These are phyloP conservation scores for Laburnicola sp. DNA, from an alignment of 2,329 filamentous ascomycete species.

Conservation along the genomic window DNA sequence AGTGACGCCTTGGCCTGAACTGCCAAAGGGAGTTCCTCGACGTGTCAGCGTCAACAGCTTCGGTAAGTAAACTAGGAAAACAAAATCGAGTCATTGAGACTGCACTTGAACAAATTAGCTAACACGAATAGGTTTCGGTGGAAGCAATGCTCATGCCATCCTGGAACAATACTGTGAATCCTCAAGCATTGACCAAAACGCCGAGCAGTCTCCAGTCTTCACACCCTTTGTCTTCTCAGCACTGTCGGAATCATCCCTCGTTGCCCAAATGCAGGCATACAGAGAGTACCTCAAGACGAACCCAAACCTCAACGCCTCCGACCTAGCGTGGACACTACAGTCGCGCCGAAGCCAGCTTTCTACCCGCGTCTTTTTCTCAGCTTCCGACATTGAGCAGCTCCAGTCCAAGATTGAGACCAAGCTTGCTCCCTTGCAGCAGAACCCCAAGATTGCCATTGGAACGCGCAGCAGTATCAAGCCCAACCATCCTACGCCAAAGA, in stretches of 20 bases:
- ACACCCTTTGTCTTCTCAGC: neutral
- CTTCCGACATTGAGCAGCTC: neutral
- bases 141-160: conserved; percentile 14
- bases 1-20: conserved; percentile 11
- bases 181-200: neutral
- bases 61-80: neutral
- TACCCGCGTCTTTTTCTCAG: neutral
- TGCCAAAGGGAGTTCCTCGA: neutral
- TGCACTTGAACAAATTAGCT: too few relatives aligned
- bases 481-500: neutral
- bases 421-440: neutral
- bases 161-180: conserved; percentile 6
- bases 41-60: conserved; percentile 9
- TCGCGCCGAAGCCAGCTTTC: neutral
- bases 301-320: neutral
- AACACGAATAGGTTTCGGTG: neutral
- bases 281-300: neutral
- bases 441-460: neutral
- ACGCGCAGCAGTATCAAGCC: neutral
- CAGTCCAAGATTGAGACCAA: too few relatives aligned
- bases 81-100: too few relatives aligned
- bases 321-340: neutral
- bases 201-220: neutral
- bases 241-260: neutral
- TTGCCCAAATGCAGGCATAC: neutral